phyloP scores from a whole-genome alignment of 768 basidiomycete genomes.

The Suillus alpinus region DNA sequence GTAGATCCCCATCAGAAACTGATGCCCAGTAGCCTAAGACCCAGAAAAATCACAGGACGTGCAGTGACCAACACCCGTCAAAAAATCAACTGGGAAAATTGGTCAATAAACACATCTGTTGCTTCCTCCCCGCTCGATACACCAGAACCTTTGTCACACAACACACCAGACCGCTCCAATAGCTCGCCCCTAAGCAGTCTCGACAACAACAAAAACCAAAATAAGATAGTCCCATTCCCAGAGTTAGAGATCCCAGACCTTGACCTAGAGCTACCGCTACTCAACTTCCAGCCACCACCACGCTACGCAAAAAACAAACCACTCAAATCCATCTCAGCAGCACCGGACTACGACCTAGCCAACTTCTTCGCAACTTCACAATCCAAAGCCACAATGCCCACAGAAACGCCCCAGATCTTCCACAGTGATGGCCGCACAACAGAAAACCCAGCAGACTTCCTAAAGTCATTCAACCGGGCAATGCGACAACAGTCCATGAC shows the following conservation, averaged over 20 bases:
- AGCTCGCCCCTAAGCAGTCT: background rate
- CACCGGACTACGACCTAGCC: background rate
- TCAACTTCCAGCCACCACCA: fast-evolving
- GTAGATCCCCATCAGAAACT: too few species aligned
- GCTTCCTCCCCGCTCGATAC: too few species aligned
- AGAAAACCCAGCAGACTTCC: background rate
- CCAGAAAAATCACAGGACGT: too few species aligned
- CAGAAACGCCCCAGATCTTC: background rate
- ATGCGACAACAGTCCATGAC: too few species aligned
- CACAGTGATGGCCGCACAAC: background rate
- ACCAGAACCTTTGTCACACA: too few species aligned
- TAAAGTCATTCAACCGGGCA: background rate
- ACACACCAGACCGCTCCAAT: background rate
- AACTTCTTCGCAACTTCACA: background rate
- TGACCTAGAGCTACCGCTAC: fast-evolving
- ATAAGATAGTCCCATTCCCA: background rate
- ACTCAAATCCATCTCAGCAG: too few species aligned
- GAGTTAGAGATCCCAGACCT: background rate
- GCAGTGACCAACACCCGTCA: too few species aligned
- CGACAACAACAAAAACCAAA: fast-evolving
- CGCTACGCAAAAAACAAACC: background rate
- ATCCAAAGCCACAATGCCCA: background rate
- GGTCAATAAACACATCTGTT: too few species aligned
- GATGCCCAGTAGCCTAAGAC: too few species aligned
- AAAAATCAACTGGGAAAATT: too few species aligned